A percentile compares a stretch with the other conserved stretches of the same genome.
Evolutionary conservation across 2,329 filamentous ascomycete genomes (phyloP).

Genomic region (Decorospora gaudefroyi): DNA sequence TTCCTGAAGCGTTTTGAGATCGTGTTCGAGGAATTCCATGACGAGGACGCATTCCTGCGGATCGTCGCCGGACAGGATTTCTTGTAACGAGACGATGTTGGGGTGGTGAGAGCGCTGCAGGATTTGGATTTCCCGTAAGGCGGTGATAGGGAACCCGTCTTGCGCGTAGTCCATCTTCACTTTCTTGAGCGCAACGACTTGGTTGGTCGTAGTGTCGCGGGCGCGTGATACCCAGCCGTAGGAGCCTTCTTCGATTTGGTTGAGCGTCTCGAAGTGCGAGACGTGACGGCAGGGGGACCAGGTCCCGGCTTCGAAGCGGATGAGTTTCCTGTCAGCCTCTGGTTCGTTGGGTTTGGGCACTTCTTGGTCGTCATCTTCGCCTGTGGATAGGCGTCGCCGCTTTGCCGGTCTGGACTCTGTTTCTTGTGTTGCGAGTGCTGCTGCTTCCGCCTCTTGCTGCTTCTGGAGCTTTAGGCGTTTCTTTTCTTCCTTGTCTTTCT

Average conservation of each 20-base stretch:
- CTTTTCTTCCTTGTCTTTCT: constrained; percentile 86
- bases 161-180: constrained; percentile 77
- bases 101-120: constrained; percentile 77
- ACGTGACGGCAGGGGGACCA: constrained; percentile 78
- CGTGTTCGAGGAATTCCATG: constrained; percentile 97
- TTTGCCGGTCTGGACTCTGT: constrained; percentile 57
- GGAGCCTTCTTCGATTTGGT: constrained; percentile 96
- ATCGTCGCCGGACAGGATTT: constrained; percentile 78
- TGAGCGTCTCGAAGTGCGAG: constrained; percentile 87
- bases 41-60: constrained; percentile 80
- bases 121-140: constrained; percentile 90
- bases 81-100: constrained; percentile 80
- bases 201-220: constrained; percentile 70
- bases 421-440: constrained; percentile 34
- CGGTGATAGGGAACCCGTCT: constrained; percentile 90
- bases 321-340: constrained; percentile 58
- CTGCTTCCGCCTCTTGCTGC: constrained; percentile 67
- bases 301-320: constrained; percentile 70
- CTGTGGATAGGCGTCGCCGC: constrained; percentile 62
- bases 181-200: constrained; percentile 89
- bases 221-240: constrained; percentile 94
- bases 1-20: constrained; percentile 88
- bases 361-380: constrained; percentile 41
- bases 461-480: constrained; percentile 82
- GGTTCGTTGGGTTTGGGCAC: constrained; percentile 29